phyloP scores from a whole-genome alignment of 78 protist species.

The Guillardia theta region DNA sequence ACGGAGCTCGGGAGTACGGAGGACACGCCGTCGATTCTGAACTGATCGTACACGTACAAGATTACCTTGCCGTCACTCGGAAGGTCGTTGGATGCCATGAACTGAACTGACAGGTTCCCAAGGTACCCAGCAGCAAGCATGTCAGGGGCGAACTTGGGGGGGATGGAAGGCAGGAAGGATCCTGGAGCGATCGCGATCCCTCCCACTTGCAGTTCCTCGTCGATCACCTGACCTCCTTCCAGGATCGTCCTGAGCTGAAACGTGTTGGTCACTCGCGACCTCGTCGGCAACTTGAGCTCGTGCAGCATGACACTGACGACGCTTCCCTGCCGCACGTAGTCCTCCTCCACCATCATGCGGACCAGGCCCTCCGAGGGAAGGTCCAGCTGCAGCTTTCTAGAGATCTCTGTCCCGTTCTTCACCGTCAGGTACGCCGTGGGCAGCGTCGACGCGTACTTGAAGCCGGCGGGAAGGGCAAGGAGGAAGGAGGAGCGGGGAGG shows the following conservation, averaged over 20 bases:
- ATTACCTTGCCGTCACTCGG: background rate
- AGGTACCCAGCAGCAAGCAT: background rate
- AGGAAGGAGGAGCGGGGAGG: background rate
- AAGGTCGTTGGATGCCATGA: background rate
- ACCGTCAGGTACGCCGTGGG: no score
- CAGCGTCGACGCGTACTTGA: background rate
- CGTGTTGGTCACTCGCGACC: background rate
- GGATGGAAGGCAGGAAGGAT: background rate
- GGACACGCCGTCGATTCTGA: background rate
- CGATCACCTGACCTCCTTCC: background rate
- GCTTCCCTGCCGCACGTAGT: background rate
- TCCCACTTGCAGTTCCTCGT: background rate
- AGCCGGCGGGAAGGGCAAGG: background rate
- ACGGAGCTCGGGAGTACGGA: background rate
- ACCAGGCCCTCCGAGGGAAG: background rate
- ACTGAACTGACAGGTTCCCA: background rate
- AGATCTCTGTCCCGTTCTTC: no score
- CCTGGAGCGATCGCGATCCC: constrained; percentile 3
- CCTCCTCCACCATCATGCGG: no score
- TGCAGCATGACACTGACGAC: background rate
- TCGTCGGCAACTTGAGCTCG: background rate
- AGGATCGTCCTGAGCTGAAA: constrained; percentile 10
- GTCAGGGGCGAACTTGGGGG: background rate
- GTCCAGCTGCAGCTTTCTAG: background rate
- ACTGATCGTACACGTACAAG: background rate